Percentiles rank a stretch among this genome's conserved stretches.
Evolutionary conservation across 225 moss, liverwort and hornwort species (phyloP).

Genomic region (Thuidium tamariscinum): DNA sequence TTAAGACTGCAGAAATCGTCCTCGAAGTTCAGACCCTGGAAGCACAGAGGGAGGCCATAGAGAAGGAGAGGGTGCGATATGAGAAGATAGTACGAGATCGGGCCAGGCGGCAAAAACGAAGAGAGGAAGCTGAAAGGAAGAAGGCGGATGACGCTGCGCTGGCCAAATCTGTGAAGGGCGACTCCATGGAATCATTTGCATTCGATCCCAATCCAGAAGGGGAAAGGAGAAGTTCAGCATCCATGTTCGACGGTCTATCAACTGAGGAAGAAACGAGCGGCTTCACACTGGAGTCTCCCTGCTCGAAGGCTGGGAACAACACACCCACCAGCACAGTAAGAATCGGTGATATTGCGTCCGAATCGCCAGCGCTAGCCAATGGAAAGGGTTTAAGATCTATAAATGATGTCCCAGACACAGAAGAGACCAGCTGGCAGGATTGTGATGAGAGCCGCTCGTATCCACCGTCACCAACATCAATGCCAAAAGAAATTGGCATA

Average conservation of each 20-base stretch:
- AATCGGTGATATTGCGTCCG: conserved; percentile 1
- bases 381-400: not conserved
- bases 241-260: conserved; percentile 30
- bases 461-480: conserved; percentile 21
- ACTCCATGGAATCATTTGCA: conserved; percentile 38
- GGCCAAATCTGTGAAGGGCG: conserved; percentile 8
- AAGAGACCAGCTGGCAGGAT: conserved; percentile 45
- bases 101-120: conserved; percentile 53
- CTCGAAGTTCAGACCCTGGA: conserved; percentile 49
- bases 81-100: conserved; percentile 66
- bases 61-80: conserved; percentile 79
- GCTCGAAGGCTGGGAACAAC: conserved; percentile 24
- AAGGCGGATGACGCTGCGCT: conserved; percentile 1
- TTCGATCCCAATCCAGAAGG: conserved; percentile 36
- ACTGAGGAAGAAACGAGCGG: conserved; percentile 43
- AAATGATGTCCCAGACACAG: conserved; percentile 16
- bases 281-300: conserved; percentile 25
- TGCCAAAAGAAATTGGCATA: conserved; percentile 3
- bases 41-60: conserved; percentile 56
- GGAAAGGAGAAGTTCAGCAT: conserved; percentile 34
- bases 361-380: conserved; percentile 9
- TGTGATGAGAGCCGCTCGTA: conserved; percentile 28
- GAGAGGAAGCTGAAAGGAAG: conserved; percentile 75
- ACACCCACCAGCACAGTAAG: conserved; percentile 15
- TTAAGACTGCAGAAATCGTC: conserved; percentile 60